Conservation (phyloP, 306 rosid genomes). For the Prunus fruticosa region DNA sequence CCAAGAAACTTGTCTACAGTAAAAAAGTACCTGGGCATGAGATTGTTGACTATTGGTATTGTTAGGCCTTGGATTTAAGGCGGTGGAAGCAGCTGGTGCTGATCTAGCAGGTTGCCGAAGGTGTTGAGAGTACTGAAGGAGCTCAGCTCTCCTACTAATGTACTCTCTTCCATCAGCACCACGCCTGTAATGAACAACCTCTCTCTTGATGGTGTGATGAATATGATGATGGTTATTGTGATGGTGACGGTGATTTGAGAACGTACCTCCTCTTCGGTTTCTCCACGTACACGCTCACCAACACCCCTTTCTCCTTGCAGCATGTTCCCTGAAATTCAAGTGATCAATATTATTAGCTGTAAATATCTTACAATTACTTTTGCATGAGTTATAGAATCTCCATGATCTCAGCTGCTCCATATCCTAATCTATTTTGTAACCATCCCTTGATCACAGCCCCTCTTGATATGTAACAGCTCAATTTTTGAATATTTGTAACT, state of each 20-base stretch:
- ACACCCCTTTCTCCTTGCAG: slow-evolving; percentile 46
- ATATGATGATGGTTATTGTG: slow-evolving; percentile 28
- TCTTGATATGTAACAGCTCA: too few species aligned
- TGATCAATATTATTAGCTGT: neutral
- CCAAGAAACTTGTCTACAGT: neutral
- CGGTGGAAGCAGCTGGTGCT: slow-evolving; percentile 29
- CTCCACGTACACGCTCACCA: slow-evolving; percentile 56
- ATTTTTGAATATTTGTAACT: too few species aligned
- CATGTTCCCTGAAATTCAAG: slow-evolving; percentile 37
- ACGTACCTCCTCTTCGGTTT: slow-evolving; percentile 32
- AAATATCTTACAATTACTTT: too few species aligned
- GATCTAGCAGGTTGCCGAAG: slow-evolving; percentile 48
- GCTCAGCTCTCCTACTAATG: slow-evolving; percentile 56
- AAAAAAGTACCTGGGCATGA: slow-evolving; percentile 12
- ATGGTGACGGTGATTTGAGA: slow-evolving; percentile 23
- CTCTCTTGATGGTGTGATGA: slow-evolving; percentile 33
- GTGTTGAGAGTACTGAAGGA: slow-evolving; percentile 59
- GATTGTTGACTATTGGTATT: slow-evolving; percentile 28
- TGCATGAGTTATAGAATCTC: too few species aligned
- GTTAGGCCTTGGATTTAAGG: slow-evolving; percentile 18
- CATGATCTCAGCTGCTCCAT: too few species aligned
- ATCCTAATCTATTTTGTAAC: too few species aligned
- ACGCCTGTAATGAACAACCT: slow-evolving; percentile 18
- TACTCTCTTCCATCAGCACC: slow-evolving; percentile 31
- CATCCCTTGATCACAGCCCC: too few species aligned